These are phyloP conservation scores for Gaeumannomyces sp. DNA, from an alignment of 2,329 filamentous ascomycete genomes.

Conservation along the genomic window DNA sequence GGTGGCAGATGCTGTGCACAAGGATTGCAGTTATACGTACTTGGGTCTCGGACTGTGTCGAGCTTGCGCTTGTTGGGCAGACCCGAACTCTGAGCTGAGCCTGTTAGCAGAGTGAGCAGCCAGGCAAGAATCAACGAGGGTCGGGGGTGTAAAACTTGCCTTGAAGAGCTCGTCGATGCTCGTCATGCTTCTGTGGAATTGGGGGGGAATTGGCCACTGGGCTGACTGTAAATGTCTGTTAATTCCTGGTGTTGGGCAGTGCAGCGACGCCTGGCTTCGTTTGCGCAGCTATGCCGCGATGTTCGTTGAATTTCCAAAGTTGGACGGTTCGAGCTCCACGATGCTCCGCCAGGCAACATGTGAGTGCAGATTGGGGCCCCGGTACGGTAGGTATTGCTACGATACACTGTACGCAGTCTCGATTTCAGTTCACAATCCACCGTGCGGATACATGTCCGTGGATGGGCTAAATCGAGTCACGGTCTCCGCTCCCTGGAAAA, in stretches of 20 bases:
- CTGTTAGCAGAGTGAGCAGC: background rate
- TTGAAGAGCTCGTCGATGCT: conserved; percentile 56
- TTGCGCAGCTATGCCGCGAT: background rate
- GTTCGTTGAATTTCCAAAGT: background rate
- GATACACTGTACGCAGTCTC: background rate
- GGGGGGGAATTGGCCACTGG: no score
- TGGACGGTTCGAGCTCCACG: background rate
- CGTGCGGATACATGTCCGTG: no score
- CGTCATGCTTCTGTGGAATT: conserved; percentile 35
- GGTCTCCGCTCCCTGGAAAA: no score
- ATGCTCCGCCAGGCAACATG: background rate
- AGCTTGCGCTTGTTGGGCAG: conserved; percentile 56
- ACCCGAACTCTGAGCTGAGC: conserved; percentile 31
- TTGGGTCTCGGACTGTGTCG: conserved; percentile 55
- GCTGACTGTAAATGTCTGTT: background rate
- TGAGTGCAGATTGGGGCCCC: background rate
- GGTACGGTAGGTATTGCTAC: background rate
- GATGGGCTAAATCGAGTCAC: no score
- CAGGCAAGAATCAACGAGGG: conserved; percentile 9
- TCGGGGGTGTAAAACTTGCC: conserved; percentile 25
- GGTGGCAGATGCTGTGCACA: background rate
- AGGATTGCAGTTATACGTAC: conserved; percentile 34
- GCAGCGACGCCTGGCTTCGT: background rate
- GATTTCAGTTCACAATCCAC: no score
- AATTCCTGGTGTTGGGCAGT: background rate